Percentiles rank a stretch among this genome's conserved stretches.
Conservation (phyloP, 768 basidiomycete genomes). For the Leccinum olivaceopallidum region DNA sequence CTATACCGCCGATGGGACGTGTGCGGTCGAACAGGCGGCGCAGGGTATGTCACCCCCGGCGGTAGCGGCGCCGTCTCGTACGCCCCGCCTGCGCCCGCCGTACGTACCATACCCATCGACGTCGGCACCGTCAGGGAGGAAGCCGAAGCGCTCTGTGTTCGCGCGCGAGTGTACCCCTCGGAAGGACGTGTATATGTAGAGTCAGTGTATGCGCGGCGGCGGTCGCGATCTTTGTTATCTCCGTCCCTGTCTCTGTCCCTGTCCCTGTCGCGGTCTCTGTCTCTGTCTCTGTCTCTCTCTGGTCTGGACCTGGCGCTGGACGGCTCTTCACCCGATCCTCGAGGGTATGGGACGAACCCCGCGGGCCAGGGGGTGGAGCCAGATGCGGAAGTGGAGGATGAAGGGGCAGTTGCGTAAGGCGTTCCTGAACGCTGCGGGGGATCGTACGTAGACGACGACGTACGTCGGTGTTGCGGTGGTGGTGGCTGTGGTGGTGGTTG, state of each 20-base stretch:
- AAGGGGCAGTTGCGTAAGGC: slow-evolving; percentile 4
- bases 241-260: neutral
- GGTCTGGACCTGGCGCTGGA: neutral
- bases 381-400: neutral
- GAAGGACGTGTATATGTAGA: neutral
- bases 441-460: slow-evolving; percentile 1
- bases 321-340: slow-evolving; percentile 1
- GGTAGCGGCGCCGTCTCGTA: slow-evolving; percentile 32
- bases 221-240: slow-evolving; percentile 1
- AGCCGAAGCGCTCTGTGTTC: slow-evolving; percentile 18
- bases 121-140: neutral
- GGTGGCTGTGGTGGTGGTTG: neutral
- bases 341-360: slow-evolving; percentile 21
- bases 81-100: neutral
- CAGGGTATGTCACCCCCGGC: slow-evolving; percentile 28
- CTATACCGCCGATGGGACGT: slow-evolving; percentile 24
- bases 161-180: slow-evolving; percentile 5
- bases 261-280: neutral
- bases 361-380: slow-evolving; percentile 11
- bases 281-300: neutral
- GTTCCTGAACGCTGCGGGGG: slow-evolving; percentile 12
- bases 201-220: neutral
- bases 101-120: neutral
- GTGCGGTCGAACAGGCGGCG: slow-evolving; percentile 24
- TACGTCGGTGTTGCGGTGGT: neutral